phyloP scores from a whole-genome alignment of 1,284 basidiomycete species.

The Trichosporon coremiiforme region DNA sequence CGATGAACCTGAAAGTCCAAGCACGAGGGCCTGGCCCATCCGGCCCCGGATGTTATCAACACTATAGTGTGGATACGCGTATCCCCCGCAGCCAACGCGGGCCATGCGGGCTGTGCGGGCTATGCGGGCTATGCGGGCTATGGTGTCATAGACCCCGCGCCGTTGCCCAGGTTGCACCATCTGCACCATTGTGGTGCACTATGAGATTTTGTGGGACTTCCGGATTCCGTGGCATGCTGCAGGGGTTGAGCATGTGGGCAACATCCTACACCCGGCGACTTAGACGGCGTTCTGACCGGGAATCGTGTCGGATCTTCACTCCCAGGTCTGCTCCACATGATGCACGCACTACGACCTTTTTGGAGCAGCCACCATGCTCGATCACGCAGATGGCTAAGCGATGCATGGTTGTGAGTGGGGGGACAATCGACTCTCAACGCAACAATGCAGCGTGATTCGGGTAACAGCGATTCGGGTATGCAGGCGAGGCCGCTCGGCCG shows the following conservation, averaged over 20 bases:
- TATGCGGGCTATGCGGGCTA: not conserved
- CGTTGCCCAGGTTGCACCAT: not conserved
- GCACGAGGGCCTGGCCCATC: no score
- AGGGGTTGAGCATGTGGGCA: not conserved
- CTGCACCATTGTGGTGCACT: not conserved
- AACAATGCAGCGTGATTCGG: not conserved
- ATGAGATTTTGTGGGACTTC: constrained; percentile 10
- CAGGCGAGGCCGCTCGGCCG: not conserved
- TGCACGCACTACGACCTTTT: not conserved
- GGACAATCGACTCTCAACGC: not conserved
- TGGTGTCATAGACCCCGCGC: not conserved
- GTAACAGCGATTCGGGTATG: constrained; percentile 5
- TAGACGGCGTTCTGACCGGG: constrained; percentile 7
- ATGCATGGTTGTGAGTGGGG: not conserved
- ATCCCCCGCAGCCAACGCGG: constrained; percentile 3
- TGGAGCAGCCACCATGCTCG: no score
- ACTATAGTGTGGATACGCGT: not conserved
- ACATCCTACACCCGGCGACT: not conserved
- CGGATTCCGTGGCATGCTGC: not conserved
- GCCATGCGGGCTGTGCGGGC: no score
- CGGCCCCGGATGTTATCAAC: no score
- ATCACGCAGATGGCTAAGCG: not conserved
- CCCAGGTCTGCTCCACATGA: not conserved
- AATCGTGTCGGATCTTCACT: not conserved
- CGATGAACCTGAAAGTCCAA: constrained; percentile 2